These are phyloP conservation scores for Sisymbrium altissimum DNA, from an alignment of 345 rosid genomes.

Conservation along the genomic window DNA sequence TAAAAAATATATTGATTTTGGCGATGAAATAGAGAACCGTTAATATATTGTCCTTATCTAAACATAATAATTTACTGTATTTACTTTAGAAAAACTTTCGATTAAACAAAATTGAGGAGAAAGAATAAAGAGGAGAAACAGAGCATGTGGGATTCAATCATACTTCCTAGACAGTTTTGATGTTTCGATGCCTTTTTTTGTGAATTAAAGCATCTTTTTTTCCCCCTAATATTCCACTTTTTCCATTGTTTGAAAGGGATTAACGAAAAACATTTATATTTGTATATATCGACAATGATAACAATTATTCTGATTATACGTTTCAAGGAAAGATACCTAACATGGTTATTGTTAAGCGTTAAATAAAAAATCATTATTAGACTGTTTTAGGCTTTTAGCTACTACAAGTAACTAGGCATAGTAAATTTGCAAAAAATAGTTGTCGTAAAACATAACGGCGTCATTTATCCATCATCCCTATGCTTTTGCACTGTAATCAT, in stretches of 20 bases:
- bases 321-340: neutral
- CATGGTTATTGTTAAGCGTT: neutral
- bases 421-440: neutral
- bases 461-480: neutral
- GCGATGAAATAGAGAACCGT: neutral
- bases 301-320: neutral
- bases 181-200: constrained; percentile 20
- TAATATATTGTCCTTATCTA: neutral
- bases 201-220: constrained; percentile 29
- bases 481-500: neutral
- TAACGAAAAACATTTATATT: neutral
- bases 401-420: neutral
- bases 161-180: constrained; percentile 22
- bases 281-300: neutral
- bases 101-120: constrained; percentile 8
- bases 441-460: neutral
- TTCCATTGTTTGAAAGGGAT: neutral
- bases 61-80: neutral
- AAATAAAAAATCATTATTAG: neutral
- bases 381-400: neutral
- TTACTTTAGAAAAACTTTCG: constrained; percentile 1
- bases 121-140: constrained; percentile 31
- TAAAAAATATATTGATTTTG: neutral
- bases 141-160: constrained; percentile 38
- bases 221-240: constrained; percentile 17